phyloP scores from a whole-genome alignment of 2,329 filamentous ascomycete species.

The Penicillium paneum region DNA sequence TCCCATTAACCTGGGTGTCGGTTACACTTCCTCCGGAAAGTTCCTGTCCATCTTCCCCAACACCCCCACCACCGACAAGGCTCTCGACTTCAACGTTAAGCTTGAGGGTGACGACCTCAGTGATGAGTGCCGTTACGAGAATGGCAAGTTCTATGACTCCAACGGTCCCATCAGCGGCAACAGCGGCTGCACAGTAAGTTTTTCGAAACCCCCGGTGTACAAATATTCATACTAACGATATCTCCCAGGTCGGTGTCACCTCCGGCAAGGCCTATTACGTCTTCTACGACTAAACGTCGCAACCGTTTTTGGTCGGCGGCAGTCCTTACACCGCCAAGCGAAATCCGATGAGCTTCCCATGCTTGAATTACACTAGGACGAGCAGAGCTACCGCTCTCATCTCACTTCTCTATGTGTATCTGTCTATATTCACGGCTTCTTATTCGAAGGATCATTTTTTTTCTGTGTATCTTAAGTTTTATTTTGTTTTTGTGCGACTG shows the following conservation, averaged over 20 bases:
- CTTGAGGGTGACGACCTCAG: slow-evolving; percentile 64
- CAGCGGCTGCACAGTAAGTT: slow-evolving; percentile 76
- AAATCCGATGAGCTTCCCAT: slow-evolving; percentile 12
- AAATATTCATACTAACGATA: slow-evolving; percentile 9
- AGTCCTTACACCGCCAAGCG: slow-evolving; percentile 13
- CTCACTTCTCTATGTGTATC: slow-evolving; percentile 10
- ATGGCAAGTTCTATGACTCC: slow-evolving; percentile 59
- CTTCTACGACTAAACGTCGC: slow-evolving; percentile 32
- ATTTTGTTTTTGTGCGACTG: slow-evolving; percentile 27
- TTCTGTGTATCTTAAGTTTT: slow-evolving; percentile 40
- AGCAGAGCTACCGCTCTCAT: slow-evolving; percentile 10
- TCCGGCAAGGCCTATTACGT: slow-evolving; percentile 52
- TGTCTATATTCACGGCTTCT: slow-evolving; percentile 32
- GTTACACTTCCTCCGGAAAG: slow-evolving; percentile 63
- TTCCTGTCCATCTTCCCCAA: slow-evolving; percentile 87
- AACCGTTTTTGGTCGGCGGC: neutral
- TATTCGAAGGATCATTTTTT: slow-evolving; percentile 29
- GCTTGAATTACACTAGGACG: neutral
- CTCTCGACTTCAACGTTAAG: slow-evolving; percentile 74
- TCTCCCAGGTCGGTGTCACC: slow-evolving; percentile 46
- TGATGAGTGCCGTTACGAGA: slow-evolving; percentile 62
- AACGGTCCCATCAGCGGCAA: slow-evolving; percentile 46
- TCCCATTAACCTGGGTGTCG: slow-evolving; percentile 80
- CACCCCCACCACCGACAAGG: slow-evolving; percentile 65
- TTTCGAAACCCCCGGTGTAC: neutral